Conservation (phyloP, 75 land plant species). For the Pinus albicaulis region DNA sequence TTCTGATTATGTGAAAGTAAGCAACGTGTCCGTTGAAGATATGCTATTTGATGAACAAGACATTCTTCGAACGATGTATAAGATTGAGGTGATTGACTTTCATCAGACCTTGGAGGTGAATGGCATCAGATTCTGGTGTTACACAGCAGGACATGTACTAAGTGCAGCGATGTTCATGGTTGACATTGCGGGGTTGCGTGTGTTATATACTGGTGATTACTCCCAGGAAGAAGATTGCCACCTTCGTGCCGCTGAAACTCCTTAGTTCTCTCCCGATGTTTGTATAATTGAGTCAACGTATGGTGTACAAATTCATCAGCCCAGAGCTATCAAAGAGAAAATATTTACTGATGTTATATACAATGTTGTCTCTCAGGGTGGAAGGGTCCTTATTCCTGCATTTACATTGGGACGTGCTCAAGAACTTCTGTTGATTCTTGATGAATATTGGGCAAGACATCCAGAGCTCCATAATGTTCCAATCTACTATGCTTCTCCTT, state of each 20-base stretch:
- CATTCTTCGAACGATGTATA: no score
- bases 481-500: constrained; percentile 95
- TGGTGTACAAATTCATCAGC: constrained; percentile 96
- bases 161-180: constrained; percentile 99
- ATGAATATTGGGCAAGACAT: constrained; percentile 92
- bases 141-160: constrained; percentile 95
- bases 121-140: constrained; percentile 97
- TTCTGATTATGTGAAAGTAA: no score
- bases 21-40: no score
- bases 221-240: constrained; percentile 95
- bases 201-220: constrained; percentile 94
- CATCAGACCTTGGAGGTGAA: constrained; percentile 96
- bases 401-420: constrained; percentile 97
- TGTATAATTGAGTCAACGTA: constrained; percentile 98
- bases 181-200: constrained; percentile 92
- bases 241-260: constrained; percentile 88
- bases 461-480: constrained; percentile 93
- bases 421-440: constrained; percentile 89
- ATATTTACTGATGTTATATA: constrained; percentile 85
- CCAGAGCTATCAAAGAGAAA: constrained; percentile 77
- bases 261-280: constrained; percentile 92
- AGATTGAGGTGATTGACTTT: constrained; percentile 98
- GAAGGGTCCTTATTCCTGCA: constrained; percentile 89
- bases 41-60: no score
- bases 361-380: constrained; percentile 78